A percentile compares a stretch with the other conserved stretches of the same genome.
Conservation (phyloP, 192 early-diverging fungal genomes). For the Gaertneriomyces semiglobifer region DNA sequence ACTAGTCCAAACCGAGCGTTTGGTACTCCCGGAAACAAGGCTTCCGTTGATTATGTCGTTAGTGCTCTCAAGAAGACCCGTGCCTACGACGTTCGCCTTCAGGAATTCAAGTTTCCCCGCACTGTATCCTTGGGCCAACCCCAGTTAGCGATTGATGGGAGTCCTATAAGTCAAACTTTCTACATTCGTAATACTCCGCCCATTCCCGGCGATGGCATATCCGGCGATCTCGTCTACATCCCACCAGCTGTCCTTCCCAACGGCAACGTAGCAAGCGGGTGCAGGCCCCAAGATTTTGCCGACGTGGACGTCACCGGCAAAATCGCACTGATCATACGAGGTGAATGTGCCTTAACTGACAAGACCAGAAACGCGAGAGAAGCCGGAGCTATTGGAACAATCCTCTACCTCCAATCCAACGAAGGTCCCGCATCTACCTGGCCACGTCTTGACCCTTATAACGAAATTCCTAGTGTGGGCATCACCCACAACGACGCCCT, state of each 20-base stretch:
- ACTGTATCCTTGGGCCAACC: too few relatives aligned
- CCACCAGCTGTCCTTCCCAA: not conserved
- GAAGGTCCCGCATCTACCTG: not conserved
- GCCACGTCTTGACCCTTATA: too few relatives aligned
- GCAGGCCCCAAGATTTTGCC: slow-evolving; percentile 1
- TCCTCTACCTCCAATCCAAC: slow-evolving; percentile 8
- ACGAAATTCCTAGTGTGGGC: slow-evolving; percentile 19
- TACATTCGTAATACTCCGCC: not conserved
- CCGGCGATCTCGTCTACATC: not conserved
- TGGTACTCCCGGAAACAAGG: too few relatives aligned
- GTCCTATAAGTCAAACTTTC: not conserved
- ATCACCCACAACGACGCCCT: slow-evolving; percentile 3
- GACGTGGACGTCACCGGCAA: not conserved
- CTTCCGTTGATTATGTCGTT: not conserved
- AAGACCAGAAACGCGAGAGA: slow-evolving; percentile 24
- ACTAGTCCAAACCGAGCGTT: too few relatives aligned
- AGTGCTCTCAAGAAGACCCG: not conserved
- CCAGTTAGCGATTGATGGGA: too few relatives aligned
- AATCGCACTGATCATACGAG: not conserved
- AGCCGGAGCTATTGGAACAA: slow-evolving; percentile 25
- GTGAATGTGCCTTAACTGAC: not conserved
- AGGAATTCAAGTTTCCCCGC: not conserved
- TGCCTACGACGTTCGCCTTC: not conserved
- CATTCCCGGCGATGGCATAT: not conserved
- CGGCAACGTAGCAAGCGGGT: not conserved